Evolutionary conservation across 2,329 filamentous ascomycete genomes (phyloP).

Genomic region (Didymella sp.): DNA sequence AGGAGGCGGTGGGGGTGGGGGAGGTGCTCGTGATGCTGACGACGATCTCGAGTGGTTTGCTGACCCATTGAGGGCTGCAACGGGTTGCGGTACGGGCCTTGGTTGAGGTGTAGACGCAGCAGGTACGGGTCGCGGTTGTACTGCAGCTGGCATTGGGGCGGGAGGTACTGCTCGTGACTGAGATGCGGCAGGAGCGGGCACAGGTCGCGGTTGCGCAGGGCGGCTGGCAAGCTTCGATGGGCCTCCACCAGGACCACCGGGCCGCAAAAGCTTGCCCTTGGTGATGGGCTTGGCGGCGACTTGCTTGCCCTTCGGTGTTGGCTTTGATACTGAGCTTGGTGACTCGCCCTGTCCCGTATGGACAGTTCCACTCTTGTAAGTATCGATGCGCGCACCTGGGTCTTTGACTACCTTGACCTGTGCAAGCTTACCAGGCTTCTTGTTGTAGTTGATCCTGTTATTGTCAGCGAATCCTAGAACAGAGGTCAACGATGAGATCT

Average conservation of each 20-base stretch:
- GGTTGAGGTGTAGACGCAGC: conserved; percentile 40
- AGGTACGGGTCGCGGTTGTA: conserved; percentile 49
- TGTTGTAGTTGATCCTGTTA: conserved; percentile 83
- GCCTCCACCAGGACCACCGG: conserved; percentile 82
- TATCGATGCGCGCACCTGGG: conserved; percentile 74
- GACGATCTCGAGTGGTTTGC: conserved; percentile 52
- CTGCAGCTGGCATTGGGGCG: conserved; percentile 57
- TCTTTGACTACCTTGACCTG: conserved; percentile 91
- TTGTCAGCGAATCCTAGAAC: conserved; percentile 29
- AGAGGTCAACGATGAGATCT: conserved; percentile 33
- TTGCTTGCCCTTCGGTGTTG: conserved; percentile 86
- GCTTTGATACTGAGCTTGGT: conserved; percentile 79
- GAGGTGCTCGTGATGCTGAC: conserved; percentile 56
- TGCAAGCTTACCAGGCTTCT: conserved; percentile 94
- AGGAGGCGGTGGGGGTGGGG: conserved; percentile 69
- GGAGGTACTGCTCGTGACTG: conserved; percentile 58
- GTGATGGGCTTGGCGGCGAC: conserved; percentile 90
- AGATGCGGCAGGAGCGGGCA: conserved; percentile 44
- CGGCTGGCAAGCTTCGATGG: conserved; percentile 73
- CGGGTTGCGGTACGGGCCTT: conserved; percentile 61
- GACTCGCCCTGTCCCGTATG: conserved; percentile 87
- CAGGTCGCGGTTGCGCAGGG: conserved; percentile 50
- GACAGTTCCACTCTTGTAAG: conserved; percentile 92
- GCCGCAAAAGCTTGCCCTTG: conserved; percentile 88
- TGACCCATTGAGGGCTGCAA: conserved; percentile 61